Evolutionary conservation across 257 asterid species (phyloP), one percentile per base, ranked within the genome.

Genomic region (Datura wrightii): DNA sequence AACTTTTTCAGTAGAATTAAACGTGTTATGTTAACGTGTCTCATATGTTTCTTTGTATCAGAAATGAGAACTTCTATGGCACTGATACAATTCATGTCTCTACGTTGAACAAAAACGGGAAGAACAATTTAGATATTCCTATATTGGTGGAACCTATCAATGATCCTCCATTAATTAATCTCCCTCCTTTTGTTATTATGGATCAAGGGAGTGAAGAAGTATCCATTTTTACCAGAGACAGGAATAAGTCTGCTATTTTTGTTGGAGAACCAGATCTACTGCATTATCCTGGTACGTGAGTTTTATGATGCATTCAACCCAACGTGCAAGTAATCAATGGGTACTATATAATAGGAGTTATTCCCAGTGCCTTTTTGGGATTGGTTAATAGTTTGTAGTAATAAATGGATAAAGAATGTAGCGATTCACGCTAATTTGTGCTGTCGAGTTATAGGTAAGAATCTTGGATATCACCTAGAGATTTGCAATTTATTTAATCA

Each of bases 101-200:
- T 83, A 87, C 98, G 10, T 84, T 59, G 87, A 96, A 96, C 94
- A 90, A 31, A 86, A 90, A 94, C 7, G 98, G 98, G 56, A 90
- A 86, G 88, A 92, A 90, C 56, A 87, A 83, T 13, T 69, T 96
- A 83, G 92, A 94, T 44, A 90, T 96, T 71, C 97, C 98, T 18
- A 83, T 93, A 11, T 83, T 85, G 36, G 99, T 96, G 86, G 97
- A 94, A 66, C 98, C 99, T 31, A 88, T 94, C 76, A 96, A 96
- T 76, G 98, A 96, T 82, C 95, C 96, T 53, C 99, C 99, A 6
- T 82, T 92, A 55, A 90, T 96, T 15, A 92, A 87, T 31, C 82
- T 87, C n/a, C 99, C 99, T n/a, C 71, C 98, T 11, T 91, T 88
- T 55, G 87, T 96, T 39, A 65, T 92, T 91, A 80, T 96, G 37